Evolutionary conservation across 2,329 filamentous ascomycete species (phyloP).

Genomic region (Fusarium temperatum): DNA sequence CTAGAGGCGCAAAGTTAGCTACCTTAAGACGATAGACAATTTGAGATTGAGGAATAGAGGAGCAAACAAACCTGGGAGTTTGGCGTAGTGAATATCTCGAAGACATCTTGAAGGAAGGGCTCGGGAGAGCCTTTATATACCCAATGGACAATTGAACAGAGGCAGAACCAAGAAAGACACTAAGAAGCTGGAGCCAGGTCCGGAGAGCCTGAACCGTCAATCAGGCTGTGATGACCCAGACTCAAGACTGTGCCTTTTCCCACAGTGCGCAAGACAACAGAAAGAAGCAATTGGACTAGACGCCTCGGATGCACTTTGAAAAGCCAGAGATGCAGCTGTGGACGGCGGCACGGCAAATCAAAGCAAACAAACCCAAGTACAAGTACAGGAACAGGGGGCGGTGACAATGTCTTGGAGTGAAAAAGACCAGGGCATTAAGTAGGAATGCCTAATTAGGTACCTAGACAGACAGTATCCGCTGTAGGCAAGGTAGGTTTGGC

Average conservation of each 20-base stretch:
- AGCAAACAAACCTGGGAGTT: conserved; percentile 48
- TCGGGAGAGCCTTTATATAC: conserved; percentile 37
- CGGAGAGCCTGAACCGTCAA: conserved; percentile 1
- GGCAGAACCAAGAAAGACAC: neutral
- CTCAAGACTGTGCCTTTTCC: conserved; percentile 9
- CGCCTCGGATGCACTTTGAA: conserved; percentile 13
- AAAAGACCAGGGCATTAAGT: conserved; percentile 1
- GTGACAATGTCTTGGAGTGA: conserved; percentile 15
- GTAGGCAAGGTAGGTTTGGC: neutral
- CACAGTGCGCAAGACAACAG: conserved; percentile 17
- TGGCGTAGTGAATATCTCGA: conserved; percentile 51
- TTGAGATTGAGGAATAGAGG: neutral
- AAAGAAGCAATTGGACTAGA: conserved; percentile 22
- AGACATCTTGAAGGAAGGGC: conserved; percentile 45
- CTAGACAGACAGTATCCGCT: neutral
- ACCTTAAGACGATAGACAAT: neutral
- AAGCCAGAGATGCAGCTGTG: conserved; percentile 11
- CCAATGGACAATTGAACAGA: neutral
- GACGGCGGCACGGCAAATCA: neutral
- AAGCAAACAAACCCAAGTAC: conserved; percentile 1
- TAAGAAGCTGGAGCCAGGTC: neutral
- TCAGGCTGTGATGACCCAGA: conserved; percentile 12
- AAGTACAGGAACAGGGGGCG: conserved; percentile 6
- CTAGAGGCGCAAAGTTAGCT: conserved; percentile 46
- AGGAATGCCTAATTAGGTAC: conserved; percentile 6